Base-by-base conservation (phyloP, 345 rosid genomes). In the Aethionema arabicum region DNA sequence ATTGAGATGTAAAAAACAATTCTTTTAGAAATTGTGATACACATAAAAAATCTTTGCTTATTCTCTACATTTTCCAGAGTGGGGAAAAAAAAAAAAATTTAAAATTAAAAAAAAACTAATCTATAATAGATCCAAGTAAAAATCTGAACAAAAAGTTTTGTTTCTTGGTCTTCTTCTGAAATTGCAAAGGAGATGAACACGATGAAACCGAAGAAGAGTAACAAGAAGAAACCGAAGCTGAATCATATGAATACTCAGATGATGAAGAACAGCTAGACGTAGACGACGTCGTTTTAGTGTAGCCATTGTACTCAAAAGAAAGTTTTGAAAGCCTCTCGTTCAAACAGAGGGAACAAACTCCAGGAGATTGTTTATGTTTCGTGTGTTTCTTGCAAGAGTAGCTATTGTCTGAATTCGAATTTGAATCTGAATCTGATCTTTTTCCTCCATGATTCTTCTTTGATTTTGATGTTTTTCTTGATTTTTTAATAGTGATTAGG, bases 321-420 rank as follows among this genome's bases (percentile, higher is more conserved):
- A 71, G 45, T 61, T 65, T 65, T 9, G 70, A 51, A 37, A 71
- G 70, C 44, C 10, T 65, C 61, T 71, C 61, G 1, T 58, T 65
- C 11, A 71, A 70, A 71, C 75, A 71, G 31, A 71, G 56, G 30
- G 75, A 71, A 58, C 75, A 71, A 7, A 71, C 8, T 51, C 75
- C 75, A 31, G 70, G 75, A 58, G 75, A 71, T 47, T 71, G 75
- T 36, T 31, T 65, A 36, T 71, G 75, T 52, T 58, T 71, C 32
- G 56, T 37, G 44, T 71, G 75, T 66, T 71, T 71, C 70, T 71
- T 71, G 75, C 75, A 71, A 43, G 70, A 44, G 49, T 58, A 71
- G 70, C 49, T 71, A 50, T 6, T 65, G 49, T 64, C 70, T 32
- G 70, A 65, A 45, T 10, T 38, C 5, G 59, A 13, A 13, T 59